A percentile compares a stretch with the other conserved stretches of the same genome.
Evolutionary conservation across 805 yeast species (phyloP).

Genomic region (Vanderwaltozyma tropicalis): DNA sequence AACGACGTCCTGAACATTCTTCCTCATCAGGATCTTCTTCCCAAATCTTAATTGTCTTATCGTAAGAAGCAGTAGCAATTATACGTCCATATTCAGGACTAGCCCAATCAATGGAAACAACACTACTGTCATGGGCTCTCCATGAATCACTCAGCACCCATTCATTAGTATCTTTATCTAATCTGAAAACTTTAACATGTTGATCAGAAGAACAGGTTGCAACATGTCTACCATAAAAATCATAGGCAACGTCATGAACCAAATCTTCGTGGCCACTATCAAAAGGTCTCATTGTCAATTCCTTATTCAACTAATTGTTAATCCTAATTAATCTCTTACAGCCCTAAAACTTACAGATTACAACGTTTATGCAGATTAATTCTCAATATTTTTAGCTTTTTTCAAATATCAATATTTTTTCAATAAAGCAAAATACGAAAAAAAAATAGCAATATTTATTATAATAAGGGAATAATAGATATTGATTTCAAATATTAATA

Average conservation of each 20-base stretch:
- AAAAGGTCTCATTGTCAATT: conserved; percentile 59
- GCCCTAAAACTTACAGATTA: too few species aligned
- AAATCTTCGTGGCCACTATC: conserved; percentile 89
- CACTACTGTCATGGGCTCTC: conserved; percentile 89
- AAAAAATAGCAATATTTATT: too few species aligned
- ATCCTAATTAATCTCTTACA: too few species aligned
- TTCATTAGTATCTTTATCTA: conserved; percentile 50
- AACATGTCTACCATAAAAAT: conserved; percentile 82
- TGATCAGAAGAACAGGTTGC: conserved; percentile 96
- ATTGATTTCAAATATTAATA: too few species aligned
- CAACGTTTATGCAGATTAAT: too few species aligned
- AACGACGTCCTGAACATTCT: conserved; percentile 69
- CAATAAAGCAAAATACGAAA: too few species aligned
- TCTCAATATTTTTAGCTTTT: too few species aligned
- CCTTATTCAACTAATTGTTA: too few species aligned
- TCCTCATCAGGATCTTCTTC: conserved; percentile 78
- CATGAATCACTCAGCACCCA: conserved; percentile 86
- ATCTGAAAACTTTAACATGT: conserved; percentile 79
- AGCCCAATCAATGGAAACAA: conserved; percentile 82
- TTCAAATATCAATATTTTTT: too few species aligned
- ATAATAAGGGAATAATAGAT: too few species aligned
- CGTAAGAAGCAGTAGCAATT: conserved; percentile 81
- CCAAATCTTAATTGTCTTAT: conserved; percentile 82
- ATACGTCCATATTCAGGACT: conserved; percentile 88
- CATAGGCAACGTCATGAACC: conserved; percentile 82